Conservation (phyloP, 495 filamentous ascomycete genomes). For the Massariosphaeria phaeospora region DNA sequence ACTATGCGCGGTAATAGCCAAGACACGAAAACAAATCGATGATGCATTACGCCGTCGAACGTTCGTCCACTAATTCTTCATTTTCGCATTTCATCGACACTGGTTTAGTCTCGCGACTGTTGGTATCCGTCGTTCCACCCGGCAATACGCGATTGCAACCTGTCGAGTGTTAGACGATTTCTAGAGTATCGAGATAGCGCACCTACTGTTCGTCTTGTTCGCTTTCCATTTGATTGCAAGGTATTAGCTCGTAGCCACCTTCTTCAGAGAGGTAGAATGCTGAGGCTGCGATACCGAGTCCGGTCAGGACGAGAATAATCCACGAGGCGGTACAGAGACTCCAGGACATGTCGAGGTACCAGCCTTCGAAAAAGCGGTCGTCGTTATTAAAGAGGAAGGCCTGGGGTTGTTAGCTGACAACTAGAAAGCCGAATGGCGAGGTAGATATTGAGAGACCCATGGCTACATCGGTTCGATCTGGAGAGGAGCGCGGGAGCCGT, state of each 20-base stretch:
- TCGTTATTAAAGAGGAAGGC: conserved; percentile 81
- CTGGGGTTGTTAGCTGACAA: conserved; percentile 44
- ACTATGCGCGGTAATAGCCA: background rate
- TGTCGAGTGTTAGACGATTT: background rate
- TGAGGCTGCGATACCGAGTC: conserved; percentile 56
- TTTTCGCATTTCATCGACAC: background rate
- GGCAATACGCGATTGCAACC: conserved; percentile 6
- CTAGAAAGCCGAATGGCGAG: no score
- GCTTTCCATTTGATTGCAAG: conserved; percentile 24
- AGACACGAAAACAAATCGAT: background rate
- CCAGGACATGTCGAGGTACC: conserved; percentile 74
- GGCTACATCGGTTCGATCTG: background rate
- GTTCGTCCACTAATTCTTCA: background rate
- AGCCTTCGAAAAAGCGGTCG: conserved; percentile 78
- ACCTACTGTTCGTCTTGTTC: conserved; percentile 24
- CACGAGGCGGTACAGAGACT: conserved; percentile 72
- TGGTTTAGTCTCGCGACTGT: background rate
- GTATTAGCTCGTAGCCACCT: conserved; percentile 78
- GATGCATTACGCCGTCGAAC: background rate
- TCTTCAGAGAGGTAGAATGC: conserved; percentile 68
- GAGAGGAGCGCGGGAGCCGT: background rate
- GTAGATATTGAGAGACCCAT: background rate
- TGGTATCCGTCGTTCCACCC: conserved; percentile 18
- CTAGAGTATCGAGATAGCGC: background rate
- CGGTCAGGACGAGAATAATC: conserved; percentile 57